Percentiles rank a stretch among this genome's conserved stretches.
Evolutionary conservation across 306 rosid genomes (phyloP).

Genomic region (Spatholobus suberectus): DNA sequence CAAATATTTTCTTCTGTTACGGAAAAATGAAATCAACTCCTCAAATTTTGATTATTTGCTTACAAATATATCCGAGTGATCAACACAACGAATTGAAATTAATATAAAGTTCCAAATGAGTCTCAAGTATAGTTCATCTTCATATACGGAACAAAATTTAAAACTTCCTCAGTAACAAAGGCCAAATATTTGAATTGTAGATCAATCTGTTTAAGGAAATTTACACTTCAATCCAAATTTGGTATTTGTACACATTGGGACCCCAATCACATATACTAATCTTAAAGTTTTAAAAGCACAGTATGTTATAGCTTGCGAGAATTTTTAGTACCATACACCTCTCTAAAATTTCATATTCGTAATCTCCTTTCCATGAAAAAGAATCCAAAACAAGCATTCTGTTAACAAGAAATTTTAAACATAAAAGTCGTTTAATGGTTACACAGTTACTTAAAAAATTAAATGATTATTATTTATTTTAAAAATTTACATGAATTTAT

Average conservation of each 20-base stretch:
- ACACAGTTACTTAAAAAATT: not conserved
- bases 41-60: not conserved
- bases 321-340: not conserved
- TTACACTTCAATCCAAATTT: not conserved
- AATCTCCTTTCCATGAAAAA: not conserved
- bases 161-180: not conserved
- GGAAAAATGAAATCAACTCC: not conserved
- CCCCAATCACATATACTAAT: not conserved
- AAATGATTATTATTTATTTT: too few relatives aligned
- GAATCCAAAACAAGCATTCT: not conserved
- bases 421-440: not conserved
- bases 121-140: not conserved
- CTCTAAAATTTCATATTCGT: not conserved
- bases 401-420: too few relatives aligned
- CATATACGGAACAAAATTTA: not conserved
- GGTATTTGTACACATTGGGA: not conserved
- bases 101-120: not conserved
- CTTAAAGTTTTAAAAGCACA: not conserved
- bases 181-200: not conserved
- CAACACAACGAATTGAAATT: not conserved
- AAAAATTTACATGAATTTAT: not conserved
- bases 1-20: not conserved
- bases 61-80: not conserved
- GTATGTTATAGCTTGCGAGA: not conserved
- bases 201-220: not conserved